Percentiles rank a stretch among this genome's conserved stretches.
Evolutionary conservation across 805 yeast species (phyloP).

Genomic region (Ogataea parapolymorpha): DNA sequence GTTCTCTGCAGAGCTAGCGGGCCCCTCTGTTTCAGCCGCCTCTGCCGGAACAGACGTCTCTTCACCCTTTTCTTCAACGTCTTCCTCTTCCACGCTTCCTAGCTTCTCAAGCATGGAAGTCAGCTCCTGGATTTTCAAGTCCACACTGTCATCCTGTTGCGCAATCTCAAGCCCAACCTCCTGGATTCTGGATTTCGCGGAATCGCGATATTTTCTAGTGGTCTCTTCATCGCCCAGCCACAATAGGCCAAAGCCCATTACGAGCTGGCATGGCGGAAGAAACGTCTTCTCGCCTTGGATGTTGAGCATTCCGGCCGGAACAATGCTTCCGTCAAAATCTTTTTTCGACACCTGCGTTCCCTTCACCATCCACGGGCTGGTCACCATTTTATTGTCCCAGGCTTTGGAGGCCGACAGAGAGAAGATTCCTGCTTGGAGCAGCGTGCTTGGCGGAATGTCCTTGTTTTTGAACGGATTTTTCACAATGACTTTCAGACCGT

Average conservation of each 20-base stretch:
- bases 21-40: constrained; percentile 11
- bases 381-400: constrained; percentile 82
- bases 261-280: constrained; percentile 76
- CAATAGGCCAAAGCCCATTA: constrained; percentile 84
- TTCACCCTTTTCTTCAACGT: constrained; percentile 6
- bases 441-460: constrained; percentile 77
- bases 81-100: constrained; percentile 14
- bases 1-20: constrained; percentile 12
- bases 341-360: constrained; percentile 68
- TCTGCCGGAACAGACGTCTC: constrained; percentile 7
- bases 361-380: constrained; percentile 83
- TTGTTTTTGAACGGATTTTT: constrained; percentile 73
- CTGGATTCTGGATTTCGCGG: constrained; percentile 23
- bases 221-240: constrained; percentile 67
- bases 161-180: constrained; percentile 31
- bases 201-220: constrained; percentile 32
- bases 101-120: constrained; percentile 29
- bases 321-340: constrained; percentile 52
- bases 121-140: constrained; percentile 29
- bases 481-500: constrained; percentile 73
- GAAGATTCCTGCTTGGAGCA: constrained; percentile 85
- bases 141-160: constrained; percentile 25
- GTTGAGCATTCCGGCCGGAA: constrained; percentile 61
- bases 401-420: constrained; percentile 81
- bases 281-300: constrained; percentile 51